Base-by-base conservation (phyloP, 2,329 filamentous ascomycete species). In the Verticillium isaacii region DNA sequence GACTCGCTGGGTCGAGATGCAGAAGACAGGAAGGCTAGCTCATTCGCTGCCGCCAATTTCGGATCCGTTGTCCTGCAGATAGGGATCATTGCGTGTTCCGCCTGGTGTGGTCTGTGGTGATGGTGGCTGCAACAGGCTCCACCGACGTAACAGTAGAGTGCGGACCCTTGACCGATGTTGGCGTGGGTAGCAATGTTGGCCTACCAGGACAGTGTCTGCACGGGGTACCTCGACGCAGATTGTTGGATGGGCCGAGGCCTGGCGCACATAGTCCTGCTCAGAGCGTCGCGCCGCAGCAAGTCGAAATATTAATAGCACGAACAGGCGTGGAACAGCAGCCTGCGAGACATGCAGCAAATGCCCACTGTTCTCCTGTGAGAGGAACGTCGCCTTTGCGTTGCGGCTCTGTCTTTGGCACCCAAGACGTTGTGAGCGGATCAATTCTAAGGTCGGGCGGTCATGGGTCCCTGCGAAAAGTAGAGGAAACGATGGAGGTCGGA, bases 71-170 rank as follows among this genome's bases (percentile, higher is more conserved):
- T 61, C 64, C 64, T 60, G 61, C 64, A 65, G 64, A 58, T 59
- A 61, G 60, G 45, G 57, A 61, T 63, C 55, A 50, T 64, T 61
- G 64, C 61, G 61, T 54, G 62, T 58, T 64, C 58, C 34, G 23
- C 9, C 19, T 23, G 57, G 23, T n/a, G 9, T 23, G 45, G 45
- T 12, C 45, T 23, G n/a, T 23, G 45, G 34, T 19, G 23, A n/a
- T 36, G 57, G 57, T 58, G 57, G 57, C 57, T 58, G 57, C 57
- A 45, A 52, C n/a, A 34, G 32, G 58, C 63, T 62, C 62, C 64
- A 64, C 64, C 64, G 45, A 62, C 64, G 62, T 65, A 64, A 64
- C 64, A 64, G 62, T 55, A 61, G 57, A 59, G 62, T 64, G 58
- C 36, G 45, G 45, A 50, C 45, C 45, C 45, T 50, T 50, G 45